Evolutionary conservation across 495 filamentous ascomycete species (phyloP).

Genomic region (Talaromyces liani): DNA sequence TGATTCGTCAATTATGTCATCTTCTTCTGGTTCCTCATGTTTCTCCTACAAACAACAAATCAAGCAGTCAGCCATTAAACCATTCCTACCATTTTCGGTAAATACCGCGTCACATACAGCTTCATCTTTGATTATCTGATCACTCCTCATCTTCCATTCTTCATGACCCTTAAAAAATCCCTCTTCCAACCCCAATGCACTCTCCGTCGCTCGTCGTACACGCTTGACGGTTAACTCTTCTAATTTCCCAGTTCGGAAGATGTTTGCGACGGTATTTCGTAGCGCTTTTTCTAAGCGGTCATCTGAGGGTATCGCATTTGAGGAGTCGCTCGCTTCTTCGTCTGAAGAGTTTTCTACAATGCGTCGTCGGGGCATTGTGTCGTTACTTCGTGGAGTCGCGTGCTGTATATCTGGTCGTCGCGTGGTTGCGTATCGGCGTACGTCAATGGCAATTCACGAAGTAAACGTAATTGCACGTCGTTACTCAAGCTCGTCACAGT

Average conservation of each 20-base stretch:
- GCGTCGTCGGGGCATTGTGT: slow-evolving; percentile 27
- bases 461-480: background rate
- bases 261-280: slow-evolving; percentile 47
- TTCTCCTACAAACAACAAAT: slow-evolving; percentile 15
- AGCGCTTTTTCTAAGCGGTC: slow-evolving; percentile 45
- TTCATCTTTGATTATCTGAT: slow-evolving; percentile 60
- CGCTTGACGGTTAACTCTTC: slow-evolving; percentile 70
- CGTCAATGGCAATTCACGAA: background rate
- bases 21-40: slow-evolving; percentile 22
- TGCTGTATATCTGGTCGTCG: background rate
- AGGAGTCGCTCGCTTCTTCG: slow-evolving; percentile 22
- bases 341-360: slow-evolving; percentile 26
- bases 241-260: slow-evolving; percentile 49
- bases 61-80: background rate
- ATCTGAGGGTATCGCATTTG: slow-evolving; percentile 23
- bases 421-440: background rate
- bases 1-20: background rate
- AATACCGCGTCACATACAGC: slow-evolving; percentile 47
- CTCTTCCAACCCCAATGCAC: slow-evolving; percentile 52
- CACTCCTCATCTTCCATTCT: slow-evolving; percentile 76
- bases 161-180: slow-evolving; percentile 60
- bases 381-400: background rate
- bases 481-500: background rate
- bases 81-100: background rate
- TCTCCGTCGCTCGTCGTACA: slow-evolving; percentile 60